Conservation (phyloP, 2,329 filamentous ascomycete genomes). For the Sporothrix globosa region DNA sequence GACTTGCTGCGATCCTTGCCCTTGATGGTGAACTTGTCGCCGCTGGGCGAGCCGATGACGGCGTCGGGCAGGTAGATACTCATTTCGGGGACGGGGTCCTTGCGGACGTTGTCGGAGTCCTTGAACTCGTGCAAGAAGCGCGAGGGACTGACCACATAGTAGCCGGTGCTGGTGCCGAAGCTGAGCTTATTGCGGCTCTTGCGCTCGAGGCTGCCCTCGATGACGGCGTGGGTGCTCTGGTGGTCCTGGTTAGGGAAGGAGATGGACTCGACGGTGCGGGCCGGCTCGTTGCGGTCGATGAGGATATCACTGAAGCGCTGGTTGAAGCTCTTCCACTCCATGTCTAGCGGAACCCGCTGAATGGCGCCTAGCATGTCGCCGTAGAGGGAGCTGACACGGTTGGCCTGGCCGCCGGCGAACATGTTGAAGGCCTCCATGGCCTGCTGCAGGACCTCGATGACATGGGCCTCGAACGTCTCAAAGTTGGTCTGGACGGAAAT, state of each 20-base stretch:
- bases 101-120: constrained; percentile 73
- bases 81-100: constrained; percentile 80
- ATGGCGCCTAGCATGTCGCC: constrained; percentile 77
- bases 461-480: constrained; percentile 80
- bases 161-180: constrained; percentile 75
- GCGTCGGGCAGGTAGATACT: constrained; percentile 94
- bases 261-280: constrained; percentile 73
- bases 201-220: constrained; percentile 86
- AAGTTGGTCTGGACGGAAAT: constrained; percentile 92
- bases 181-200: constrained; percentile 85
- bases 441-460: constrained; percentile 80
- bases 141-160: constrained; percentile 87
- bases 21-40: constrained; percentile 90
- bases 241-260: constrained; percentile 90
- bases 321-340: constrained; percentile 89
- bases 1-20: constrained; percentile 88
- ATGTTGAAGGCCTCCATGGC: constrained; percentile 82
- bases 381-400: constrained; percentile 81
- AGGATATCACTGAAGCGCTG: constrained; percentile 71
- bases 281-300: constrained; percentile 74
- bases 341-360: constrained; percentile 78
- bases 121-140: constrained; percentile 97
- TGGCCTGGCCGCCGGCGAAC: constrained; percentile 76
- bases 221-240: constrained; percentile 73
- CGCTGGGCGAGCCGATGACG: constrained; percentile 69